Percentiles rank a stretch among this genome's conserved stretches.
Conservation (phyloP, 2,329 filamentous ascomycete species). For the Cordyceps cicadae region DNA sequence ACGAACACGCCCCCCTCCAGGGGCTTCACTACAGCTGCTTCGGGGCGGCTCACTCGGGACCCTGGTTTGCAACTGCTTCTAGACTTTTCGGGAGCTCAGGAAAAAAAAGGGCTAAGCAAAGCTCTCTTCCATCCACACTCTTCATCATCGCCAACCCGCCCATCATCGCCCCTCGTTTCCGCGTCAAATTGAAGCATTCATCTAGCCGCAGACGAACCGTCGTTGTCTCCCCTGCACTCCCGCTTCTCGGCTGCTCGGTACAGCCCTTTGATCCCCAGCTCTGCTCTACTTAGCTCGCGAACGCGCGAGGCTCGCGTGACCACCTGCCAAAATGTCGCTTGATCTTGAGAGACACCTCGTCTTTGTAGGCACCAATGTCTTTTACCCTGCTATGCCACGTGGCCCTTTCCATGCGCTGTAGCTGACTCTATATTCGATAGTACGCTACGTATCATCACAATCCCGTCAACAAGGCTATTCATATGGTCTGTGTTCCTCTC, state of each 20-base stretch:
- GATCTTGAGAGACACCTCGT: conserved; percentile 74
- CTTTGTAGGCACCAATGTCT: conserved; percentile 52
- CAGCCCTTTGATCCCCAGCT: not conserved
- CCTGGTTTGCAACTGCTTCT: not conserved
- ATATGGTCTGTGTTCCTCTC: conserved; percentile 70
- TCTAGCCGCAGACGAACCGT: not conserved
- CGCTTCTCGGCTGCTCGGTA: not conserved
- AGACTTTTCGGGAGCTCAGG: not conserved
- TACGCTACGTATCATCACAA: conserved; percentile 82
- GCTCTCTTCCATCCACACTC: not conserved
- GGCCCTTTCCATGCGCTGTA: not conserved
- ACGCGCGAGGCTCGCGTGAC: conserved; percentile 12
- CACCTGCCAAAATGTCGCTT: conserved; percentile 47
- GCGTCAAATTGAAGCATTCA: not conserved
- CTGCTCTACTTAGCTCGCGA: not conserved
- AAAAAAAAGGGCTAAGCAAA: conserved; percentile 6
- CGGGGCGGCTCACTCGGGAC: not conserved
- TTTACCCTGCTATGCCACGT: no score
- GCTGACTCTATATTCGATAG: conserved; percentile 34
- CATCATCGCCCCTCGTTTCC: not conserved
- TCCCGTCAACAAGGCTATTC: conserved; percentile 66
- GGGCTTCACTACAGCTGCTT: not conserved
- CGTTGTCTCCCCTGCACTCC: not conserved
- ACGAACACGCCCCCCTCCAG: conserved; percentile 1
- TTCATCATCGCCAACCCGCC: not conserved